Conservation (phyloP, 805 yeast species). For the Candida piceae region DNA sequence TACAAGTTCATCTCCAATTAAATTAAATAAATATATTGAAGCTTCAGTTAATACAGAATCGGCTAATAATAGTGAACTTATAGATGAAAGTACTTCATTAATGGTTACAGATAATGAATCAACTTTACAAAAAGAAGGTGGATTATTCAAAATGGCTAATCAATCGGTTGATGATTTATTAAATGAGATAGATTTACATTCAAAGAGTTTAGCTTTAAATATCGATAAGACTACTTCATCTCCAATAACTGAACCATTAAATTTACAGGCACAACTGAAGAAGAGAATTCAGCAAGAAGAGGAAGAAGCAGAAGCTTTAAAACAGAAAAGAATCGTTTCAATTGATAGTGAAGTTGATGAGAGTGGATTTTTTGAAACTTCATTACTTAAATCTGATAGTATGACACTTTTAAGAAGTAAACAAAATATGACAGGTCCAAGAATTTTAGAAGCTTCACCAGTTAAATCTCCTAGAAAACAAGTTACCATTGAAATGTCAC, state of each 20-base stretch:
- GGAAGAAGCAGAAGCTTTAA: not conserved
- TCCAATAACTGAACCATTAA: slow-evolving; percentile 20
- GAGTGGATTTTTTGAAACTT: slow-evolving; percentile 7
- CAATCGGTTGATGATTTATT: slow-evolving; percentile 37
- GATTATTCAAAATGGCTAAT: slow-evolving; percentile 26
- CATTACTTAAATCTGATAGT: slow-evolving; percentile 16
- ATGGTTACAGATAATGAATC: not conserved
- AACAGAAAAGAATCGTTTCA: not conserved
- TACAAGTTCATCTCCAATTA: not conserved
- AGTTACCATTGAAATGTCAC: slow-evolving; percentile 35
- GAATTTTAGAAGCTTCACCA: slow-evolving; percentile 17
- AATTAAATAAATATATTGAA: not conserved
- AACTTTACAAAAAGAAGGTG: slow-evolving; percentile 5
- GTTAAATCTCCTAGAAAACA: slow-evolving; percentile 29
- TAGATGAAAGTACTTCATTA: not conserved
- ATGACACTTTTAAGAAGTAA: slow-evolving; percentile 18
- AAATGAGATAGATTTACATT: slow-evolving; percentile 22
- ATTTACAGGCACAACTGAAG: slow-evolving; percentile 3
- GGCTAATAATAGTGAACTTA: no score
- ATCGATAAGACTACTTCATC: slow-evolving; percentile 10
- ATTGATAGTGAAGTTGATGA: slow-evolving; percentile 1
- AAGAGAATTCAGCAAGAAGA: slow-evolving; percentile 4
- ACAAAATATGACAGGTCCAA: slow-evolving; percentile 27
- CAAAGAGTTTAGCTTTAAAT: slow-evolving; percentile 10
- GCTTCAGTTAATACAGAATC: no score